Evolutionary conservation across 352 stramenopile genomes (phyloP), one percentile per base, ranked within the genome.

Genomic region (Phytopythium montanum): DNA sequence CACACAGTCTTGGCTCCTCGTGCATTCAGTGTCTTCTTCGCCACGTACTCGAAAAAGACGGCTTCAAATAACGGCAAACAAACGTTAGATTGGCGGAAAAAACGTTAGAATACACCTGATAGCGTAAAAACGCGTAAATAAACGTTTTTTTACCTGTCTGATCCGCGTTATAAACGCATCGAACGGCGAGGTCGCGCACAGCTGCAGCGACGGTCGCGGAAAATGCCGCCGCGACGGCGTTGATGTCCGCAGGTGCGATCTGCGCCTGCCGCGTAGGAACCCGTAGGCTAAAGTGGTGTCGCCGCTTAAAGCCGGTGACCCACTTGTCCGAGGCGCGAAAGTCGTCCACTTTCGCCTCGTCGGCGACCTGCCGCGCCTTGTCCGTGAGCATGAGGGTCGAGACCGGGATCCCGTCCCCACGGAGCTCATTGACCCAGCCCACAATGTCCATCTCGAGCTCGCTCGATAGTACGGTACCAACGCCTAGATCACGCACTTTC

Each of bases 11-110:
- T 56, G 1, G 6, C 18, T 1, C 50, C 50, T 2, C 50, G 50
- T 2, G 14, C 7, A 25, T 56, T 16, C 1, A 56, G 50, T 14
- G 50, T 56, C 13, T 42, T 42, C 9, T 56, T 56, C 18, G 50
- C 50, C 0, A 56, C 31, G 19, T 56, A 56, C 50, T 56, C 50
- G 31, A 44, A 56, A 56, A 56, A 56, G 6, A 56, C 50, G 50
- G 50, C 50, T 56, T 5, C 31, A 21, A 21, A 36, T 23, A 5
- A 34, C 2, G 2, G 9, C 13, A 42, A 41, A n/a, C 14, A 29
- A 26, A 55, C 29, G 49, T 38, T 42, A 42, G n/a, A n/a, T n/a
- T n/a, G n/a, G n/a, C n/a, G n/a, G n/a, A n/a, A n/a, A n/a, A n/a
- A n/a, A n/a, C n/a, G n/a, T n/a, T n/a, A n/a, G n/a, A n/a, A n/a